Conservation (phyloP, 495 filamentous ascomycete species). For the Penicillium bialowiezense region DNA sequence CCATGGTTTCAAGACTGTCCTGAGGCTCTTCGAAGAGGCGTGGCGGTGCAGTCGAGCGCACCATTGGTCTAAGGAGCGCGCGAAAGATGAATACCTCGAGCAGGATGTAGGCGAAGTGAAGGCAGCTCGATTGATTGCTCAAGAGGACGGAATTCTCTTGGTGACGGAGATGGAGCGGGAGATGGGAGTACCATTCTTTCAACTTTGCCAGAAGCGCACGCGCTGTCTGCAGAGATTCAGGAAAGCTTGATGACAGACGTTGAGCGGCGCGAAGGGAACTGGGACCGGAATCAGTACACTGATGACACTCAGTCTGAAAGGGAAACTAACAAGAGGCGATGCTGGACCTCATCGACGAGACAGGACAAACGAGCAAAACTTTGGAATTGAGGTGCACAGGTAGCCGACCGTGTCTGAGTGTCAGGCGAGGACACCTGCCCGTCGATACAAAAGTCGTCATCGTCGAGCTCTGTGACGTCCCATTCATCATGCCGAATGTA, state of each 20-base stretch:
- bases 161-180: conserved; percentile 1
- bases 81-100: conserved; percentile 14
- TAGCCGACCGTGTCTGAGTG: neutral
- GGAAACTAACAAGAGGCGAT: conserved; percentile 6
- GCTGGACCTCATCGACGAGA: conserved; percentile 13
- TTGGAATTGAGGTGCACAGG: neutral
- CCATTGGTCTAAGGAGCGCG: conserved; percentile 13
- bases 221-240: conserved; percentile 12
- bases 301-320: neutral
- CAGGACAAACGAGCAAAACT: neutral
- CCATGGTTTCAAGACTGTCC: neutral
- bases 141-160: conserved; percentile 1
- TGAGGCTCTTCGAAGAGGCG: conserved; percentile 8
- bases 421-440: neutral
- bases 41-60: conserved; percentile 12
- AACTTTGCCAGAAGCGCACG: conserved; percentile 7
- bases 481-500: conserved; percentile 61
- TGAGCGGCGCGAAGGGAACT: conserved; percentile 14
- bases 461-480: conserved; percentile 63
- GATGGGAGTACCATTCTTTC: conserved; percentile 12
- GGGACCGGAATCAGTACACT: neutral
- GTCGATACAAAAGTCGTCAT: conserved; percentile 55
- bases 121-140: conserved; percentile 4
- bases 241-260: conserved; percentile 11
- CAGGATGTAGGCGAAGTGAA: conserved; percentile 17